Evolutionary conservation across 176 grass and related monocot species (phyloP), one percentile per base, ranked within the genome.

Genomic region (Eragrostis curvula): DNA sequence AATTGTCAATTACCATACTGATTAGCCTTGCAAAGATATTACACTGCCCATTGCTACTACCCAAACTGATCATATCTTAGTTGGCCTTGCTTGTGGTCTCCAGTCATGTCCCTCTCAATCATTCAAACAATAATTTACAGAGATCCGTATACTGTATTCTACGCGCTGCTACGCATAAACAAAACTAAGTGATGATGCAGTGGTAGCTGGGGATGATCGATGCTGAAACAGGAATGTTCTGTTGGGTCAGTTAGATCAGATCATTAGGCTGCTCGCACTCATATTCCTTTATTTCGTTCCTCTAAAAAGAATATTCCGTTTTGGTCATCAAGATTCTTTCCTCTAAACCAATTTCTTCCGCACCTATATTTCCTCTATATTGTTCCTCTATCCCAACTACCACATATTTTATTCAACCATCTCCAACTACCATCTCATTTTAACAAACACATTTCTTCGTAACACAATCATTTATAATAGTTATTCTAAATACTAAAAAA

Each of bases 61-160:
- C 79, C 77, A 58, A 61, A 61, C 44, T 55, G 64, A 44, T 57
- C 66, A 56, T 43, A 29, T 42, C 30, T 30, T 78, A 48, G 73
- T 53, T 36, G 58, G 15, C 51, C 21, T 82, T 70, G 12, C 17
- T 3, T 61, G 39, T 44, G 15, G 8, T 9, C 8, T 73, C 18
- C 24, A 20, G 46, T 2, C 15, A 20, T 75, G 41, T 49, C 52
- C 43, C 46, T 44, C 39, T 68, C 32, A 70, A 51, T 73, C 42
- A 60, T 75, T 81, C 52, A 60, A 60, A 21, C 50, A 81, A 68
- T 40, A 81, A 40, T 70, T 70, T 61, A 60, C 42, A 43, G 14
- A 70, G 18, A 24, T 63, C 68, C 49, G 1, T 55, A 42, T 23
- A 44, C 0, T 70, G 16, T 32, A 75, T 65, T 47, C 25, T 45